phyloP scores from a whole-genome alignment of 495 filamentous ascomycete species.

The Aspergillus bridgeri region DNA sequence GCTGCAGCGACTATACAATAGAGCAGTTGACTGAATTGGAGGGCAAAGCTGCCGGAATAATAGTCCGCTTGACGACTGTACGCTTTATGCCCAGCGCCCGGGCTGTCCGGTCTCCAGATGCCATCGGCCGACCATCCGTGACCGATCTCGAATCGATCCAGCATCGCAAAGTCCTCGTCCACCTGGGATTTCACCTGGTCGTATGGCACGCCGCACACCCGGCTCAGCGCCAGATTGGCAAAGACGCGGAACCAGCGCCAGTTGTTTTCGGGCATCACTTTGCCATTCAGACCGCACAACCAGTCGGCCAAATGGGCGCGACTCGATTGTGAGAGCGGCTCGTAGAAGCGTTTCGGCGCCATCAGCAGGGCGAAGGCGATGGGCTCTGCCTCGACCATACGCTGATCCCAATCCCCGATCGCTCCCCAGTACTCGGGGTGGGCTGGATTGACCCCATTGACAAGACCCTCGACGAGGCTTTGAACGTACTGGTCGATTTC shows the following conservation, averaged over 20 bases:
- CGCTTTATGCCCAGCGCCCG: too few relatives aligned
- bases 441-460: slow-evolving; percentile 16
- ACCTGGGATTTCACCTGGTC: slow-evolving; percentile 11
- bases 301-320: too few relatives aligned
- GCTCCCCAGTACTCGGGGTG: slow-evolving; percentile 24
- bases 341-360: too few relatives aligned
- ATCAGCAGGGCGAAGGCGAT: slow-evolving; percentile 19
- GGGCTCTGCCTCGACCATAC: slow-evolving; percentile 27
- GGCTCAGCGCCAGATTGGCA: slow-evolving; percentile 19
- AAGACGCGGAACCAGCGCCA: slow-evolving; percentile 27
- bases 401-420: slow-evolving; percentile 18
- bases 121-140: slow-evolving; percentile 75
- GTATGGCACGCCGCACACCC: slow-evolving; percentile 10
- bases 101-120: too few relatives aligned
- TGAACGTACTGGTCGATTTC: neutral
- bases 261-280: slow-evolving; percentile 27
- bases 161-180: slow-evolving; percentile 11
- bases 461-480: slow-evolving; percentile 21
- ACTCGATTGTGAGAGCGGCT: too few relatives aligned
- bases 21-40: slow-evolving; percentile 24
- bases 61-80: slow-evolving; percentile 27
- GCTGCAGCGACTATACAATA: slow-evolving; percentile 17
- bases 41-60: slow-evolving; percentile 26
- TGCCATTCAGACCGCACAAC: too few relatives aligned
- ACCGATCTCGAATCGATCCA: slow-evolving; percentile 41